Evolutionary conservation across 2,329 filamentous ascomycete genomes (phyloP), one percentile per base, ranked within the genome.

Genomic region (Talaromyces amestolkiae): DNA sequence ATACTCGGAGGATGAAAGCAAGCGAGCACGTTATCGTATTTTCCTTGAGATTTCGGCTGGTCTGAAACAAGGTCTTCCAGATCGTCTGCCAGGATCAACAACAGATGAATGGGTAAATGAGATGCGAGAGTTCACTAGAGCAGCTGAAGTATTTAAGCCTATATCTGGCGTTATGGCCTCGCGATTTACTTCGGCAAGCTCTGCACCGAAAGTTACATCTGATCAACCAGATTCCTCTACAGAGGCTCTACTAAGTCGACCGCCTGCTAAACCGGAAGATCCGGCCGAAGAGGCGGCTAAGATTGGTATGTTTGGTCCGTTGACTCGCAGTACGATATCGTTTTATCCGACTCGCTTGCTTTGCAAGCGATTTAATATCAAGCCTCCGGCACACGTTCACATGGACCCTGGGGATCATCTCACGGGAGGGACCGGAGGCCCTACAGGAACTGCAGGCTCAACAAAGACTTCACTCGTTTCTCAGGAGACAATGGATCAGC

Each of bases 341-440:
- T 98, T 97, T 77, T 89, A 89, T 70, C 95, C 95, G 0, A 89
- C 90, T 1, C 84, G 93, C 63, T 79, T 99, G 47, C 79, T 98
- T n/a, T 98, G 94, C 79, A 99, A 98, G 76, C 85, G 95, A 9
- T 97, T 99, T 79, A 93, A 93, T 70, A 90, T 98, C n/a, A 87
- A 85, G 67, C 86, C 90, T 9, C 92, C 93, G 0, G 83, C 85
- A 10, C 86, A 92, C 75, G 87, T 90, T 37, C 84, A 86, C 71
- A 78, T 83, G 39, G 84, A 89, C 49, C 76, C 82, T 0, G 79
- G 76, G 17, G 75, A 76, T 64, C 75, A 72, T 19, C 67, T 73
- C 11, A 74, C 81, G 75, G 70, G 78, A 68, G 59, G 72, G 67
- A 65, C 60, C 71, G 66, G 64, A 37, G 39, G 24, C n/a, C 31